These are phyloP conservation scores for Cordyceps cicadae DNA, from an alignment of 2,329 filamentous ascomycete species.

Conservation along the genomic window DNA sequence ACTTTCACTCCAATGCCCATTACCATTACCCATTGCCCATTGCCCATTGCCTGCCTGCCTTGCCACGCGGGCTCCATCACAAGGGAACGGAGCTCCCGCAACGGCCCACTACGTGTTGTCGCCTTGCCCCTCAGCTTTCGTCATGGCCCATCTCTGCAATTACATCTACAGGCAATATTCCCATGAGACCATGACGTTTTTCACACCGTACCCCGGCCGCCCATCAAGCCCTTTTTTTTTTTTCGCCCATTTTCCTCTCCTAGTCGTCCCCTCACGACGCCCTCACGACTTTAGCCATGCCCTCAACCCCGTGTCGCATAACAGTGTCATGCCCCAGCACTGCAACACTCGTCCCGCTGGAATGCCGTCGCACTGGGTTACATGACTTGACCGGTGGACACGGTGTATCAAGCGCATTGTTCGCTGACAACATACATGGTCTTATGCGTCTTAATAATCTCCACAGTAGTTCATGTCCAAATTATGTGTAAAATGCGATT, in stretches of 20 bases:
- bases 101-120: background rate
- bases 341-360: conserved; percentile 7
- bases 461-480: background rate
- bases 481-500: background rate
- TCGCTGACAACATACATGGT: background rate
- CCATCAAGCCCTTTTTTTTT: background rate
- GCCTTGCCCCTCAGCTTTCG: background rate
- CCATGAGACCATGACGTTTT: too few species aligned
- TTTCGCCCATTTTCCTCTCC: background rate
- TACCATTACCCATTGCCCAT: too few species aligned
- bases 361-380: conserved; percentile 9
- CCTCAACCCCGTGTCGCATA: conserved; percentile 3
- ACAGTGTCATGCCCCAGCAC: conserved; percentile 2
- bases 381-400: background rate
- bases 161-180: background rate
- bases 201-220: too few species aligned
- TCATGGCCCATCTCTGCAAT: background rate
- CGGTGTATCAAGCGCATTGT: background rate
- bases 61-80: background rate
- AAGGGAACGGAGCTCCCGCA: too few species aligned
- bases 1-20: background rate
- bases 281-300: background rate
- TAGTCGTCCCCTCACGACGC: background rate
- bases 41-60: background rate
- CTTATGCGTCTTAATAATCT: background rate